Percentiles rank a stretch among this genome's conserved stretches.
These are phyloP conservation scores for Fraxinus quadrangulata DNA, from an alignment of 257 asterid species.

Conservation along the genomic window DNA sequence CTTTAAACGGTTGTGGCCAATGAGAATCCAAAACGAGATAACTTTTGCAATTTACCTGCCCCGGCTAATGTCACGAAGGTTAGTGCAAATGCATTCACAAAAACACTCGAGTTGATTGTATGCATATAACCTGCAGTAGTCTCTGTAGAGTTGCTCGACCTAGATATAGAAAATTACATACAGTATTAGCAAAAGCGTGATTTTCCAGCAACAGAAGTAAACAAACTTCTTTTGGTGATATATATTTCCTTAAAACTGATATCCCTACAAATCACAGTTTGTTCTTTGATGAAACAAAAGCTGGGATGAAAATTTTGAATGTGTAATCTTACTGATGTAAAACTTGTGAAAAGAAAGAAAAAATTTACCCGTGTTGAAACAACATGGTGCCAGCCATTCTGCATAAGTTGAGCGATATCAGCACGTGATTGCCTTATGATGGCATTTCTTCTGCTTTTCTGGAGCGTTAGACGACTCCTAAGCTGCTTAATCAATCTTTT, in stretches of 20 bases:
- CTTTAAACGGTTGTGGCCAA: neutral
- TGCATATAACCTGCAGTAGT: constrained; percentile 30
- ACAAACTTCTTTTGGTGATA: neutral
- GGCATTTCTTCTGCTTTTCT: constrained; percentile 34
- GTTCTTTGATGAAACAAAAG: neutral
- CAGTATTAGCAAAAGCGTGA: neutral
- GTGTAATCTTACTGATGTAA: neutral
- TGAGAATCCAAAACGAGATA: neutral
- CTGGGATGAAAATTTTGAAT: neutral
- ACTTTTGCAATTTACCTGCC: constrained; percentile 2
- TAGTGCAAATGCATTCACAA: constrained; percentile 21
- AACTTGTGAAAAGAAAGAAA: neutral
- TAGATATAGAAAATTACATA: neutral
- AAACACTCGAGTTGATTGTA: constrained; percentile 34
- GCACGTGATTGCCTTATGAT: constrained; percentile 31
- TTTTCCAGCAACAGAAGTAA: neutral
- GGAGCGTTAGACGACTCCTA: constrained; percentile 24
- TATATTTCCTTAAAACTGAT: neutral
- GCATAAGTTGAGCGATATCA: constrained; percentile 41
- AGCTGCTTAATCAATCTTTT: constrained; percentile 31
- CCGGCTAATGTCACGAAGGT: constrained; percentile 25
- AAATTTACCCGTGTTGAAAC: constrained; percentile 28
- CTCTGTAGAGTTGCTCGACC: constrained; percentile 37
- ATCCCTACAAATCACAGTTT: neutral
- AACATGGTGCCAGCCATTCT: constrained; percentile 20